Percentiles rank a stretch among this genome's conserved stretches.
phyloP scores from a whole-genome alignment of 768 basidiomycete species.

The Hericium alpestre region DNA sequence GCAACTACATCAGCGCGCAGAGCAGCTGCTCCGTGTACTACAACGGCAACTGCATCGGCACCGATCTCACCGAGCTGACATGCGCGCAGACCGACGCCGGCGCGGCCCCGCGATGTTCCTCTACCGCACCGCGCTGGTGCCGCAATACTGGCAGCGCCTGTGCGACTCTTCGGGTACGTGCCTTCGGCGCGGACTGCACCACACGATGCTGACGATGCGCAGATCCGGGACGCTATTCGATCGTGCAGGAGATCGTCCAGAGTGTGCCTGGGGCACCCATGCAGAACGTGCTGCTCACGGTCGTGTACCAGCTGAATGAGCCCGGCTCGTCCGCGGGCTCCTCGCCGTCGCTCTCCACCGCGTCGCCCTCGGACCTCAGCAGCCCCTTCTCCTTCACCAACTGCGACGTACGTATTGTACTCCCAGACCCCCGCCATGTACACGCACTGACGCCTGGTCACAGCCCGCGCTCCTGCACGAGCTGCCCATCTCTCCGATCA shows the following conservation, averaged over 20 bases:
- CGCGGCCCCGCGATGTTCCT: conserved; percentile 21
- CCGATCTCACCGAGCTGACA: conserved; percentile 29
- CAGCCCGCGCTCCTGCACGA: conserved; percentile 12
- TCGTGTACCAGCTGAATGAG: conserved; percentile 17
- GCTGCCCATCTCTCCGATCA: conserved; percentile 16
- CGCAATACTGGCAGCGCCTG: conserved; percentile 55
- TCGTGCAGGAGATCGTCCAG: conserved; percentile 49
- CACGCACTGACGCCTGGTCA: not conserved
- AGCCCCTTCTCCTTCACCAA: conserved; percentile 6
- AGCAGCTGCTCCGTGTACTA: conserved; percentile 47
- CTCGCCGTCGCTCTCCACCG: conserved; percentile 6
- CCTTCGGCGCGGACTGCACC: not conserved
- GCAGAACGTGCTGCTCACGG: conserved; percentile 15
- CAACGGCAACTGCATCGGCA: conserved; percentile 38
- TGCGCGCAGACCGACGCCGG: conserved; percentile 5
- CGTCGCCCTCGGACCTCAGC: conserved; percentile 7
- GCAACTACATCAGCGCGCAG: conserved; percentile 34
- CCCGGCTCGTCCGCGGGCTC: conserved; percentile 5
- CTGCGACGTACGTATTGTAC: conserved; percentile 7
- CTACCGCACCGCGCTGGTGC: conserved; percentile 53
- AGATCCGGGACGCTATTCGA: conserved; percentile 62
- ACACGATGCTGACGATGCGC: not conserved
- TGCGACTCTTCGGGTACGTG: conserved; percentile 42
- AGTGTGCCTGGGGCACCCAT: conserved; percentile 6
- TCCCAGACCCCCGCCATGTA: not conserved